These are phyloP conservation scores for Pseudocercospora fuligena DNA, from an alignment of 2,329 filamentous ascomycete genomes.

Conservation along the genomic window DNA sequence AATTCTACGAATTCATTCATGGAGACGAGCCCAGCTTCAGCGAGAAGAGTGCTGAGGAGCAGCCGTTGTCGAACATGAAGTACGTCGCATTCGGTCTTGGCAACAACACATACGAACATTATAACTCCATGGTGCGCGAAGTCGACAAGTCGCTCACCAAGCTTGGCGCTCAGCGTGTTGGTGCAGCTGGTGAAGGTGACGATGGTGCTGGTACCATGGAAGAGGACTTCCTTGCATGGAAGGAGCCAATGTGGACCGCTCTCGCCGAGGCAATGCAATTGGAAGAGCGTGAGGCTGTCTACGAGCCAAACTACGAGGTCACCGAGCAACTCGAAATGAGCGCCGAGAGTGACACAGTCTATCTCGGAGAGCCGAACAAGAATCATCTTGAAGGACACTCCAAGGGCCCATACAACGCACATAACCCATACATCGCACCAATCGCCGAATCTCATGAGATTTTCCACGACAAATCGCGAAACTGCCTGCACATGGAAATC, in stretches of 20 bases:
- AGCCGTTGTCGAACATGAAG: slow-evolving; percentile 80
- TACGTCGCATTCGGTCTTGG: slow-evolving; percentile 95
- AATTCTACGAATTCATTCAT: slow-evolving; percentile 96
- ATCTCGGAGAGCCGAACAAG: slow-evolving; percentile 81
- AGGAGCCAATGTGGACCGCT: slow-evolving; percentile 97
- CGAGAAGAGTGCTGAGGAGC: slow-evolving; percentile 67
- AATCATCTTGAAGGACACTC: slow-evolving; percentile 84
- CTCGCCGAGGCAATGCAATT: slow-evolving; percentile 82
- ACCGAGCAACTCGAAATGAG: slow-evolving; percentile 70
- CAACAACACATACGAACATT: slow-evolving; percentile 99
- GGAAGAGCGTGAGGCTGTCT: slow-evolving; percentile 93
- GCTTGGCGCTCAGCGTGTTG: slow-evolving; percentile 82
- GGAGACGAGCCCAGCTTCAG: slow-evolving; percentile 82
- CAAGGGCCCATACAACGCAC: slow-evolving; percentile 91
- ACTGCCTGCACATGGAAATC: slow-evolving; percentile 96
- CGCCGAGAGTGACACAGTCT: slow-evolving; percentile 78
- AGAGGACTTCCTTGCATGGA: slow-evolving; percentile 98
- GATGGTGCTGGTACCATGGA: slow-evolving; percentile 99
- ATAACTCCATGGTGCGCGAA: slow-evolving; percentile 97
- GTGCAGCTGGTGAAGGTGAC: slow-evolving; percentile 89
- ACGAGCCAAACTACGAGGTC: slow-evolving; percentile 89
- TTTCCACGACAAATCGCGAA: slow-evolving; percentile 85
- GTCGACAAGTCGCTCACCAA: slow-evolving; percentile 81
- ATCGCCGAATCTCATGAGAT: slow-evolving; percentile 89
- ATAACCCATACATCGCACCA: slow-evolving; percentile 86